Evolutionary conservation across 1,139 yeast genomes (phyloP), one percentile per base, ranked within the genome.

Genomic region (Saccharomyces hybrid): DNA sequence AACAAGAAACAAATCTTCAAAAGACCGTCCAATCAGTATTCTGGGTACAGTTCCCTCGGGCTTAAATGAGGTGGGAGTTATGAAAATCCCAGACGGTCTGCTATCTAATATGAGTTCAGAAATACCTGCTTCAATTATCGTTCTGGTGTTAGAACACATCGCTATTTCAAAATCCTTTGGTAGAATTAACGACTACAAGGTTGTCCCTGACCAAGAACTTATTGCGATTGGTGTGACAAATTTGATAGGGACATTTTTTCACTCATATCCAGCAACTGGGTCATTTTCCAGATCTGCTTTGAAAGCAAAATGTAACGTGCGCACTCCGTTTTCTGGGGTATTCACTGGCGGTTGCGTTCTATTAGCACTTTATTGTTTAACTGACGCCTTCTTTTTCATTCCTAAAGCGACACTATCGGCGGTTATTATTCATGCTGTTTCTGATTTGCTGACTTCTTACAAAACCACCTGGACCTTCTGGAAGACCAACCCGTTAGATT

Each of bases 221-320:
- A 81, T 91, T 67, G 97, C 98, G 44, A 91, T 91, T 72, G 98
- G 98, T 68, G 87, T 87, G 49, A 86, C 93, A 56, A 91, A 91
- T 73, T 77, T 90, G 70, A 78, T 91, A 63, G 97, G 97, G 62
- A 88, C 96, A 28, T 88, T 90, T 68, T 91, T 91, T 78, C 79
- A 82, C 65, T 97, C 97, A 8, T 91, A 91, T 70, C 98, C 98
- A 16, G 91, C 97, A 9, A 91, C 98, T 9, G 97, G 98, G 52
- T 91, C 97, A 1, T 91, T 91, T 72, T 88, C 96, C 25, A 84
- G 97, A 76, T 86, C 97, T 50, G 97, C 97, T 13, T 79, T 91
- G 66, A 90, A 91, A 73, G 87, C 96, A 54, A 91, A 90, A 73
- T 90, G 97, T 79, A 96, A 96, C 67, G 98, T 91, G 49, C 81